These are phyloP conservation scores for Xylaria digitata DNA, from an alignment of 2,329 filamentous ascomycete genomes.

Conservation along the genomic window DNA sequence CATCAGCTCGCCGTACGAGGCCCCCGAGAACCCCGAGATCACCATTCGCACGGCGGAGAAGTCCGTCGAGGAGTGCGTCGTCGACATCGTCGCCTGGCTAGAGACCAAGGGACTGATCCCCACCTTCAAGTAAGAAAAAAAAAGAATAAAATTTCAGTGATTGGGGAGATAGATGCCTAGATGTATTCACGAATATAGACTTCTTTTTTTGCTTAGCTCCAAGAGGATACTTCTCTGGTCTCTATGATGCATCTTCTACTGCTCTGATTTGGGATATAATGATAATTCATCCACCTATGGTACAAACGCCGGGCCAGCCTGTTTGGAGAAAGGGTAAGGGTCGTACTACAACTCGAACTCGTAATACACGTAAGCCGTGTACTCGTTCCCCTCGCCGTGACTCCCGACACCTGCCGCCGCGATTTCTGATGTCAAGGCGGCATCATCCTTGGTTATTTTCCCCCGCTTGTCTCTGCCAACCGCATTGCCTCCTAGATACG, in stretches of 20 bases:
- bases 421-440: conserved; percentile 81
- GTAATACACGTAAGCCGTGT: conserved; percentile 97
- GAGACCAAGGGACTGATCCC: conserved; percentile 72
- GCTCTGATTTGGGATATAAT: conserved; percentile 27
- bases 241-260: conserved; percentile 23
- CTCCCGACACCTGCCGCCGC: conserved; percentile 74
- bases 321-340: conserved; percentile 4
- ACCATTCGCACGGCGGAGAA: conserved; percentile 84
- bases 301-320: conserved; percentile 24
- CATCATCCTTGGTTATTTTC: conserved; percentile 89
- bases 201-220: conserved; percentile 17
- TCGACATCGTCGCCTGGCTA: conserved; percentile 83
- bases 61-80: conserved; percentile 88
- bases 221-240: conserved; percentile 9
- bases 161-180: conserved; percentile 13
- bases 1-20: conserved; percentile 94
- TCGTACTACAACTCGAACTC: conserved; percentile 78
- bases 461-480: conserved; percentile 95
- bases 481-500: conserved; percentile 93
- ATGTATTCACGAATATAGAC: conserved; percentile 25
- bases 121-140: conserved; percentile 21
- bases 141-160: neutral
- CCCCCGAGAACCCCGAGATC: conserved; percentile 85
- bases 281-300: conserved; percentile 19
- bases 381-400: conserved; percentile 78